A percentile compares a stretch with the other conserved stretches of the same genome.
These are phyloP conservation scores for Lojkania enalia DNA, from an alignment of 2,329 filamentous ascomycete genomes.

Conservation along the genomic window DNA sequence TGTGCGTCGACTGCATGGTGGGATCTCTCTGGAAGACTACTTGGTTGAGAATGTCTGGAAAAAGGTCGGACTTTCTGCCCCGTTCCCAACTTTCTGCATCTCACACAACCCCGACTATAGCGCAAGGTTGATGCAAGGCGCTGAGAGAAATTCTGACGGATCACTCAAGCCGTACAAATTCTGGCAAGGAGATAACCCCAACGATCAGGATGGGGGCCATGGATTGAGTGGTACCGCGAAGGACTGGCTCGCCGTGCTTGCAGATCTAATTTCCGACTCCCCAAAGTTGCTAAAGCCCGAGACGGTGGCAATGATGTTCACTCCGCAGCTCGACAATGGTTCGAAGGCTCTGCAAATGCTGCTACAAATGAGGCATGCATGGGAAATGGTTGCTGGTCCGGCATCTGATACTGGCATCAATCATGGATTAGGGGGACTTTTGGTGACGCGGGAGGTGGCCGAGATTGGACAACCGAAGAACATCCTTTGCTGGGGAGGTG, in stretches of 20 bases:
- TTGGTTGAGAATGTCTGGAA: slow-evolving; percentile 19
- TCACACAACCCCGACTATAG: slow-evolving; percentile 9
- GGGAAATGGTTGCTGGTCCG: slow-evolving; percentile 8
- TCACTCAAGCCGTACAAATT: background rate
- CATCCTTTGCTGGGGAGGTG: too few species aligned
- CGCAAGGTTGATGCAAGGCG: slow-evolving; percentile 6
- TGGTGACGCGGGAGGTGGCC: too few species aligned
- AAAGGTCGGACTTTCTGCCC: slow-evolving; percentile 8
- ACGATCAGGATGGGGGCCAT: slow-evolving; percentile 13
- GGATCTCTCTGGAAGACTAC: slow-evolving; percentile 17
- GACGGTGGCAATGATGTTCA: slow-evolving; percentile 6
- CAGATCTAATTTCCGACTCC: slow-evolving; percentile 12
- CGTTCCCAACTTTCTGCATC: slow-evolving; percentile 18
- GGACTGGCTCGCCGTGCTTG: slow-evolving; percentile 14
- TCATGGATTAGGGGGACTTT: too few species aligned
- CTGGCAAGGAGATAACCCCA: slow-evolving; percentile 5
- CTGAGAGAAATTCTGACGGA: background rate
- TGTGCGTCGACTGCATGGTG: slow-evolving; percentile 14
- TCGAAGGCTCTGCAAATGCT: slow-evolving; percentile 7
- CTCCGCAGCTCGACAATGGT: slow-evolving; percentile 2
- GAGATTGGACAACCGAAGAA: too few species aligned
- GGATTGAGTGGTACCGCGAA: slow-evolving; percentile 6
- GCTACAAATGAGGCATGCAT: slow-evolving; percentile 3
- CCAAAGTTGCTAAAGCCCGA: slow-evolving; percentile 9
- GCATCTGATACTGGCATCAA: too few species aligned